Evolutionary conservation across 2,329 filamentous ascomycete genomes (phyloP), one percentile per base, ranked within the genome.

Genomic region (Lasiodiplodia citricola): DNA sequence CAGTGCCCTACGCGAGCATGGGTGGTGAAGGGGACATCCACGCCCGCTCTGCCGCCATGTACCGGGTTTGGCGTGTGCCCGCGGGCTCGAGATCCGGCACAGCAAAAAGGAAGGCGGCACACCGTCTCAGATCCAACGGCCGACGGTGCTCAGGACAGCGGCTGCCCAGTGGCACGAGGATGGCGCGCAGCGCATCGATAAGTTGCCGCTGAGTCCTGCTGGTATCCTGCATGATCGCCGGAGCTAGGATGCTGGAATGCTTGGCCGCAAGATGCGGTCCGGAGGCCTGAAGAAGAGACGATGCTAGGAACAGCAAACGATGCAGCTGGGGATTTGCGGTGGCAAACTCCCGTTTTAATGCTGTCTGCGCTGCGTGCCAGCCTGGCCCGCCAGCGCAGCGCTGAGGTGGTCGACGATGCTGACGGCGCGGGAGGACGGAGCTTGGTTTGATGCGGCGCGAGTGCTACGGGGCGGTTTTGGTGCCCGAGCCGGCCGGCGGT

Each of bases 291-390:
- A 41, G 63, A 56, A 11, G 25, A 23, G 47, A 41, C 37, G 62
- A 21, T 38, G 54, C 25, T 14, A 18, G 14, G 23, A 25, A 66
- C 63, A 66, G 63, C 63, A 66, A 66, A 66, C 51, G 52, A 37
- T 47, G 63, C 63, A 66, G 63, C 63, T 44, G 63, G 51, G 52
- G 63, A 66, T 66, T 56, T 55, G 63, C 63, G 23, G 63, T 66
- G 63, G 63, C 63, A 66, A 66, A 55, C 50, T 66, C 63, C 63
- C 47, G 37, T 66, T 66, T 66, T 52, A 66, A 52, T 64, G 60
- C 28, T 25, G 41, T 37, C 41, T 38, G 60, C 60, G 25, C 18
- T 14, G 60, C 60, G 23, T 41, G 63, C 52, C 47, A 35, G 16
- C 21, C 52, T 66, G 50, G 50, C 41, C 63, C 23, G 63, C 63